These are phyloP conservation scores for Trichothecium roseum DNA, from an alignment of 2,329 filamentous ascomycete genomes.

Conservation along the genomic window DNA sequence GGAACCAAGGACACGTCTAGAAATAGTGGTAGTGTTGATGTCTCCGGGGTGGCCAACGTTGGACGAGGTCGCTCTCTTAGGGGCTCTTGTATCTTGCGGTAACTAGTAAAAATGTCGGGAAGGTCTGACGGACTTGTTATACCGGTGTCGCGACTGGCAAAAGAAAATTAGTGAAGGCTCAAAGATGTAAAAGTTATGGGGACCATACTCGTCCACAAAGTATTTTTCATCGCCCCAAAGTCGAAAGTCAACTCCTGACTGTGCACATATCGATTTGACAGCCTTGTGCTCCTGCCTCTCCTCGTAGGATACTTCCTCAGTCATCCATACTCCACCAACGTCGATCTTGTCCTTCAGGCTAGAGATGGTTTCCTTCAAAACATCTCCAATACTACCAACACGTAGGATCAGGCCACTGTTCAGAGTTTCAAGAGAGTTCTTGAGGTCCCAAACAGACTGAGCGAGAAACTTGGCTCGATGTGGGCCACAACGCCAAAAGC, in stretches of 20 bases:
- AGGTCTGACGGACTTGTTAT: conserved; percentile 47
- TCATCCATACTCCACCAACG: conserved; percentile 64
- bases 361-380: conserved; percentile 33
- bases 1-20: conserved; percentile 41
- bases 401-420: conserved; percentile 54
- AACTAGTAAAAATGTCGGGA: conserved; percentile 67
- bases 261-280: conserved; percentile 41
- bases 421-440: conserved; percentile 45
- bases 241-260: conserved; percentile 47
- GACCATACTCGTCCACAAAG: conserved; percentile 69
- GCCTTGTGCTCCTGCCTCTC: conserved; percentile 54
- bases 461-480: conserved; percentile 63
- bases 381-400: conserved; percentile 49
- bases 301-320: conserved; percentile 57
- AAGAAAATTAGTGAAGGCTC: conserved; percentile 9
- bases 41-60: conserved; percentile 40
- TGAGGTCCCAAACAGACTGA: conserved; percentile 64
- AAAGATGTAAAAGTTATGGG: too few relatives aligned
- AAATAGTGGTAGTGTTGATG: conserved; percentile 43
- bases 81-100: conserved; percentile 63
- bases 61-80: conserved; percentile 53
- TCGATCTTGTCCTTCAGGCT: background rate
- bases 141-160: conserved; percentile 52
- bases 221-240: conserved; percentile 69
- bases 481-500: conserved; percentile 65